These are phyloP conservation scores for Calonectria fujianensis DNA, from an alignment of 2,329 filamentous ascomycete species.

Conservation along the genomic window DNA sequence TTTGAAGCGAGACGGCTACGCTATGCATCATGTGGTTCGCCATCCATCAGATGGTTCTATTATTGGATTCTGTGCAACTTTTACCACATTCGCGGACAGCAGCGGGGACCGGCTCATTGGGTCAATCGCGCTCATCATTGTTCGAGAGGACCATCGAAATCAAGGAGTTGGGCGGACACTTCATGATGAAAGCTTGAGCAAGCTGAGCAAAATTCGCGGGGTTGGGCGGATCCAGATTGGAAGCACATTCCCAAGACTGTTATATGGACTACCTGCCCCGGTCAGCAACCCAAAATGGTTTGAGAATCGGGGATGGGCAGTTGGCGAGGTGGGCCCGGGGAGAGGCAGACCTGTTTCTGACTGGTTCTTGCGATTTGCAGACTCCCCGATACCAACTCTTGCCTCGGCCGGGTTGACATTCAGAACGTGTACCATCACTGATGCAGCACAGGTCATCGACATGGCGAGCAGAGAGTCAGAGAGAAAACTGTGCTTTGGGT, in stretches of 20 bases:
- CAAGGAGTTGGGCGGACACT: slow-evolving; percentile 73
- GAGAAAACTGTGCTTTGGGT: slow-evolving; percentile 70
- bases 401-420: slow-evolving; percentile 66
- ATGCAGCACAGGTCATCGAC: slow-evolving; percentile 68
- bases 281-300: slow-evolving; percentile 71
- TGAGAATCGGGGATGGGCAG: slow-evolving; percentile 70
- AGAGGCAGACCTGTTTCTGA: slow-evolving; percentile 71
- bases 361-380: slow-evolving; percentile 71
- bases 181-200: slow-evolving; percentile 70
- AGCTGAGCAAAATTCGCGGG: slow-evolving; percentile 70
- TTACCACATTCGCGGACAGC: slow-evolving; percentile 74
- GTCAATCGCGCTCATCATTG: slow-evolving; percentile 73
- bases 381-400: slow-evolving; percentile 66
- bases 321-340: slow-evolving; percentile 66
- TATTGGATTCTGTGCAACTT: slow-evolving; percentile 77
- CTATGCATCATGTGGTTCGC: slow-evolving; percentile 74
- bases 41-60: slow-evolving; percentile 64
- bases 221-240: slow-evolving; percentile 74
- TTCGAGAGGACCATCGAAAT: slow-evolving; percentile 67
- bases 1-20: slow-evolving; percentile 73
- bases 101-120: slow-evolving; percentile 72
- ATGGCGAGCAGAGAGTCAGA: slow-evolving; percentile 70
- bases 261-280: slow-evolving; percentile 72
- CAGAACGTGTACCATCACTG: slow-evolving; percentile 65
- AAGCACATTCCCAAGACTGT: slow-evolving; percentile 74